phyloP scores from a whole-genome alignment of 2,329 filamentous ascomycete species.

The Colletotrichum sp. region DNA sequence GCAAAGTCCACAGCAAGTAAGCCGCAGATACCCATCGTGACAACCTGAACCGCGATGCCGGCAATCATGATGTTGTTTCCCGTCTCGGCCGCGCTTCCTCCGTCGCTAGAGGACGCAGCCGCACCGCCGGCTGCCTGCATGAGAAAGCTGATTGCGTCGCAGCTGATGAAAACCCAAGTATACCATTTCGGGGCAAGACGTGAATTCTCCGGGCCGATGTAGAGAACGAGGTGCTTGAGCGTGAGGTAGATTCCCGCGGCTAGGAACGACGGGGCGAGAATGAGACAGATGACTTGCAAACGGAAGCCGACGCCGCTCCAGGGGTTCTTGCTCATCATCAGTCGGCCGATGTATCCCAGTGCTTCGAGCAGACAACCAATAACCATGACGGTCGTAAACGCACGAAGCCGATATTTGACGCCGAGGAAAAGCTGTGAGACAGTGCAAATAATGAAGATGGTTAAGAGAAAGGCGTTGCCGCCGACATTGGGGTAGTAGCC shows the following conservation, averaged over 20 bases:
- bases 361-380: slow-evolving; percentile 19
- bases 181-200: slow-evolving; percentile 33
- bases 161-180: slow-evolving; percentile 63
- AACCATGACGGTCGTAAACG: slow-evolving; percentile 6
- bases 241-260: slow-evolving; percentile 19
- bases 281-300: slow-evolving; percentile 12
- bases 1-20: not conserved
- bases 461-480: not conserved
- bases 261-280: slow-evolving; percentile 18
- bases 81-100: not conserved
- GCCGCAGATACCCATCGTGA: not conserved
- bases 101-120: slow-evolving; percentile 33
- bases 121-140: slow-evolving; percentile 64
- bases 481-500: not conserved
- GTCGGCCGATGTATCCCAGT: slow-evolving; percentile 17
- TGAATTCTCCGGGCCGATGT: not conserved
- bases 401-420: not conserved
- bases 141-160: slow-evolving; percentile 59
- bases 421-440: not conserved
- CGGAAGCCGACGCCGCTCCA: not conserved
- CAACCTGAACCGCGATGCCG: not conserved
- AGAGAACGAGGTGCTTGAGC: slow-evolving; percentile 6
- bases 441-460: not conserved
- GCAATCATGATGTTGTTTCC: not conserved
- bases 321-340: slow-evolving; percentile 16